phyloP scores from a whole-genome alignment of 805 yeast genomes.

The Kurtzmaniella fragi region DNA sequence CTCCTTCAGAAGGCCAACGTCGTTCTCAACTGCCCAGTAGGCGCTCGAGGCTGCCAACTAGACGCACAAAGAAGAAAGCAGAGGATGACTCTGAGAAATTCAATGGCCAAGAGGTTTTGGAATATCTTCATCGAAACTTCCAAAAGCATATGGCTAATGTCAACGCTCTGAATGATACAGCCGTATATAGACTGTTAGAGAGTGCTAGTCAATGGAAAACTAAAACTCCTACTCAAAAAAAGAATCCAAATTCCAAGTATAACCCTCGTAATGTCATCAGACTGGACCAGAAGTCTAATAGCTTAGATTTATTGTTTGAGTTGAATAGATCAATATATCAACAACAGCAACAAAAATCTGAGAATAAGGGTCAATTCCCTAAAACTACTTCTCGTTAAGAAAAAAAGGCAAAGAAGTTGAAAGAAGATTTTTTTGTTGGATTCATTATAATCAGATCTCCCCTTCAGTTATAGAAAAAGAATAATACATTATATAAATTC shows the following conservation, averaged over 20 bases:
- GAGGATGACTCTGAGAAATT: constrained; percentile 4
- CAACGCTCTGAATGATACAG: constrained; percentile 16
- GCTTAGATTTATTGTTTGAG: constrained; percentile 14
- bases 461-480: too few relatives aligned
- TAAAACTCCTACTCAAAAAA: constrained; percentile 1
- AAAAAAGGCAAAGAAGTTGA: not conserved
- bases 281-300: constrained; percentile 7
- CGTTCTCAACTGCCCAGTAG: constrained; percentile 1
- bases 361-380: not conserved
- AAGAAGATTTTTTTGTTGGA: not conserved
- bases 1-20: not conserved
- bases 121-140: constrained; percentile 13
- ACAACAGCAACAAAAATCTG: constrained; percentile 7
- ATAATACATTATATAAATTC: too few relatives aligned
- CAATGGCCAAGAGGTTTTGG: constrained; percentile 16
- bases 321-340: constrained; percentile 15
- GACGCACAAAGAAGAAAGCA: not conserved
- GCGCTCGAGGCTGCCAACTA: not conserved
- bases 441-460: not conserved
- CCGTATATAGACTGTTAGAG: constrained; percentile 20
- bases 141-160: constrained; percentile 9
- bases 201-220: constrained; percentile 18
- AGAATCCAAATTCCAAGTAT: constrained; percentile 4
- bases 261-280: constrained; percentile 8
- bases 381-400: too few relatives aligned